Base-by-base conservation (phyloP, 148 eudicot genomes). In the Suaeda aralocaspica region DNA sequence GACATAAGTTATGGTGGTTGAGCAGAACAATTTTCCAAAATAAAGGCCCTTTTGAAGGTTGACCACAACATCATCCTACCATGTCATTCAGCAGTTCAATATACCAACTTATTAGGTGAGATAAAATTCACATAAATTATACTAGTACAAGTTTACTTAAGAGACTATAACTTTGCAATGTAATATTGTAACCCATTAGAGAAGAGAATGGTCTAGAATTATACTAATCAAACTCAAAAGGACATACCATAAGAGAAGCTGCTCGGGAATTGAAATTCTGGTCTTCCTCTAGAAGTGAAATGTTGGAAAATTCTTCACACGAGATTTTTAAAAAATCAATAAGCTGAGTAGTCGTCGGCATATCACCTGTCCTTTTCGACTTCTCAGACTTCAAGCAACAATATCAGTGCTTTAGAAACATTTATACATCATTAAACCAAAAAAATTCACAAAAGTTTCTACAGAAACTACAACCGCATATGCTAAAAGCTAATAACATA, bases 251-350 rank as follows among this genome's bases (percentile, higher is more conserved):
- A 13, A 72, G 55, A 30, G 96, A 82, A 60, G 84, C 89, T 62
- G 95, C 86, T 72, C 98, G 87, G 36, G 80, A 77, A 77, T 93
- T 90, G 79, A 90, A 84, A 84, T 90, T 87, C 82, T 90, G 83
- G 80, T 87, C 86, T 78, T 84, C 95, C 76, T 93, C 96, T 56
- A 93, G 72, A 70, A 90, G 89, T 68, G 90, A 79, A 79, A 90
- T 72, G 61, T 86, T 83, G 9, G 81, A 73, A 82, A 77, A 74
- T 22, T 81, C 84, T 33, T n/a, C 77, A 73, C 76, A 45, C 24
- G 87, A 80, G 71, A 76, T 83, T 83, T 83, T 86, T 52, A 93
- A 64, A 67, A 77, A 80, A 55, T 90, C 95, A 62, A 88, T 76
- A 68, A 93, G 70, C 74, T 65, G 78, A 68, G 84, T 83, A 1